These are phyloP conservation scores for Microstegium vimineum DNA, from an alignment of 176 grass and related monocot species.

Conservation along the genomic window DNA sequence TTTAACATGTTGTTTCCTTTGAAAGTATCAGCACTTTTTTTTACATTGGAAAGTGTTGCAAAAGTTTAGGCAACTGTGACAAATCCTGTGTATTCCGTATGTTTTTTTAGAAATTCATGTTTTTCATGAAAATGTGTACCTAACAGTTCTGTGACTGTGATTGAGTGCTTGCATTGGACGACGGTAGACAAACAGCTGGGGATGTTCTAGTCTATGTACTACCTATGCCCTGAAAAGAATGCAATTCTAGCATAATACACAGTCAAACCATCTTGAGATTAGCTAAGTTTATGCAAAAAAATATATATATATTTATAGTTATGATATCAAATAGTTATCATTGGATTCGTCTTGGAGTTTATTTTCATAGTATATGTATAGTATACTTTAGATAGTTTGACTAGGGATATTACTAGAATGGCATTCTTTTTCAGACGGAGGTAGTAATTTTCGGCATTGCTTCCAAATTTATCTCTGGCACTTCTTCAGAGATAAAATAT, in stretches of 20 bases:
- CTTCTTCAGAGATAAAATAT: not conserved
- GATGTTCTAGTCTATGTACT: not conserved
- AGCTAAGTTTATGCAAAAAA: too few relatives aligned
- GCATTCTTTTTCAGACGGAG: too few relatives aligned
- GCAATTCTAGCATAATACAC: too few relatives aligned
- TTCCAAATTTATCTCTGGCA: not conserved
- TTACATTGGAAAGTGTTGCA: not conserved
- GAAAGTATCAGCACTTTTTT: not conserved
- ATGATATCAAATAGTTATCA: too few relatives aligned
- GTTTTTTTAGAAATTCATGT: not conserved
- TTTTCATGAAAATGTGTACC: not conserved
- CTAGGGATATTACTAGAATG: too few relatives aligned
- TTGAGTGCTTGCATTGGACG: not conserved
- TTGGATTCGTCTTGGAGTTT: too few relatives aligned
- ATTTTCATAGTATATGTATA: too few relatives aligned
- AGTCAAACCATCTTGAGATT: too few relatives aligned
- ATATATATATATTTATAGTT: too few relatives aligned
- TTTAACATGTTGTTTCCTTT: not conserved
- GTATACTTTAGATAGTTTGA: too few relatives aligned
- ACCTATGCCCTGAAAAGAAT: too few relatives aligned
- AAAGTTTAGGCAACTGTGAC: not conserved
- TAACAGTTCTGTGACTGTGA: not conserved
- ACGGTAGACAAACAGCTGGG: not conserved
- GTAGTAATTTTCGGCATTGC: not conserved
- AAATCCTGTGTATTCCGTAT: not conserved